A percentile compares a stretch with the other conserved stretches of the same genome.
Conservation (phyloP, 2,329 filamentous ascomycete species). For the Fusarium sp. region DNA sequence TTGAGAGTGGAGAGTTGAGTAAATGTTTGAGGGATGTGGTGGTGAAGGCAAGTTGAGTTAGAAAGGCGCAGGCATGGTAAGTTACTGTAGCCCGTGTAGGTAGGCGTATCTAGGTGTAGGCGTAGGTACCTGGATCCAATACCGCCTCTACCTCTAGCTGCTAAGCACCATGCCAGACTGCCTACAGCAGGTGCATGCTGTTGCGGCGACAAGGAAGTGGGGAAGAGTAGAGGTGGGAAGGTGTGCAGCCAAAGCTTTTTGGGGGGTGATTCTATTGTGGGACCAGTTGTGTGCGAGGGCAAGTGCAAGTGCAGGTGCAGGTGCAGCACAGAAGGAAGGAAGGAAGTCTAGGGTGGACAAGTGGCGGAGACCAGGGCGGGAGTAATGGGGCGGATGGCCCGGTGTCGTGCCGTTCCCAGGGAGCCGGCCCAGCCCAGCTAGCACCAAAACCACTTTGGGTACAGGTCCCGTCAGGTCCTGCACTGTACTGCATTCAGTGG, state of each 20-base stretch:
- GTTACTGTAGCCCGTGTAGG: background rate
- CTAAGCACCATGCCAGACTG: background rate
- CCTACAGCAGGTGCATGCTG: conserved; percentile 15
- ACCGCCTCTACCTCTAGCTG: background rate
- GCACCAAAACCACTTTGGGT: conserved; percentile 28
- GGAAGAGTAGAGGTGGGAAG: conserved; percentile 8
- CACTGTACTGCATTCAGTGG: conserved; percentile 13
- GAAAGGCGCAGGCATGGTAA: background rate
- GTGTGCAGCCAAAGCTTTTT: background rate
- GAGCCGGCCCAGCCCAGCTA: conserved; percentile 46
- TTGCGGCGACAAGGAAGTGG: conserved; percentile 31
- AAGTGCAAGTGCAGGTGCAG: conserved; percentile 14
- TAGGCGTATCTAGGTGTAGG: background rate
- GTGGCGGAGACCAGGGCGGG: conserved; percentile 50
- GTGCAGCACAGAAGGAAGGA: conserved; percentile 39
- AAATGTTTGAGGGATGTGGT: conserved; percentile 2
- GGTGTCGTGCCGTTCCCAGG: conserved; percentile 55
- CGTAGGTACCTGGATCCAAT: conserved; percentile 2
- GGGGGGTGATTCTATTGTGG: conserved; percentile 21
- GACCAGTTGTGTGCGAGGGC: conserved; percentile 10
- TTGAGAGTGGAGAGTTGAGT: conserved; percentile 8
- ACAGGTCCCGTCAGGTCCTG: conserved; percentile 16
- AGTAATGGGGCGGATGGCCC: conserved; percentile 53
- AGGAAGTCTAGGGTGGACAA: conserved; percentile 39
- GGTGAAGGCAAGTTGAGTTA: conserved; percentile 20